phyloP scores from a whole-genome alignment of 768 basidiomycete genomes.

The Mycena venus region DNA sequence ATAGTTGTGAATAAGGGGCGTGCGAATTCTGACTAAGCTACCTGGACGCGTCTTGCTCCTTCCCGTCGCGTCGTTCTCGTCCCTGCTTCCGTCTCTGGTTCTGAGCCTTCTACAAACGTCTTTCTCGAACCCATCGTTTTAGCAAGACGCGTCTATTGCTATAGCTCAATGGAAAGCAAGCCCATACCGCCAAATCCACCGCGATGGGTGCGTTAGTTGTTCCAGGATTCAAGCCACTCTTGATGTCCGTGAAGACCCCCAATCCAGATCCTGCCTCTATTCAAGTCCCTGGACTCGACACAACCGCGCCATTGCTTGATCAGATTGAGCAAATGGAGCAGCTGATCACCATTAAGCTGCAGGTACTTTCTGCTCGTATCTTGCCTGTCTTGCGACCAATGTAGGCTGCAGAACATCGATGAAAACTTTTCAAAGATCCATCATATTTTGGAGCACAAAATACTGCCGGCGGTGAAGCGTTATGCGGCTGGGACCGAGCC shows the following conservation, averaged over 20 bases:
- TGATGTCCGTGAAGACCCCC: constrained; percentile 54
- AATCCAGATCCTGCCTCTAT: constrained; percentile 74
- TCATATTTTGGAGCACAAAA: constrained; percentile 80
- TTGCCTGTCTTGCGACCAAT: constrained; percentile 5
- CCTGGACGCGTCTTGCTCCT: too few species aligned
- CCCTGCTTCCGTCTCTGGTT: too few species aligned
- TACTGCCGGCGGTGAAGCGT: constrained; percentile 91
- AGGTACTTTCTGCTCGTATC: constrained; percentile 59
- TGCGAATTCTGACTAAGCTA: too few species aligned
- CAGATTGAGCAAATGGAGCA: constrained; percentile 98
- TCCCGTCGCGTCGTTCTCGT: too few species aligned
- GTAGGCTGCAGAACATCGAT: constrained; percentile 79
- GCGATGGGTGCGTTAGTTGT: constrained; percentile 56
- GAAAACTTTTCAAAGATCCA: constrained; percentile 94
- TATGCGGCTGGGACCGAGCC: constrained; percentile 91
- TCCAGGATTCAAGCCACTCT: not conserved
- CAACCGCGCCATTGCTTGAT: constrained; percentile 74
- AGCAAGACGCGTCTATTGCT: too few species aligned
- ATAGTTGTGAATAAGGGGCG: too few species aligned
- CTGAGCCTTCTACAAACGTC: too few species aligned
- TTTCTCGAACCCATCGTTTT: too few species aligned
- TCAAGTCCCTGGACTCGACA: constrained; percentile 79
- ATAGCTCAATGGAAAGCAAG: constrained; percentile 25
- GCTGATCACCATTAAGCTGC: constrained; percentile 91
- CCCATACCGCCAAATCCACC: constrained; percentile 63